Evolutionary conservation across 768 basidiomycete genomes (phyloP).

Genomic region (Leccinum rimulosum): DNA sequence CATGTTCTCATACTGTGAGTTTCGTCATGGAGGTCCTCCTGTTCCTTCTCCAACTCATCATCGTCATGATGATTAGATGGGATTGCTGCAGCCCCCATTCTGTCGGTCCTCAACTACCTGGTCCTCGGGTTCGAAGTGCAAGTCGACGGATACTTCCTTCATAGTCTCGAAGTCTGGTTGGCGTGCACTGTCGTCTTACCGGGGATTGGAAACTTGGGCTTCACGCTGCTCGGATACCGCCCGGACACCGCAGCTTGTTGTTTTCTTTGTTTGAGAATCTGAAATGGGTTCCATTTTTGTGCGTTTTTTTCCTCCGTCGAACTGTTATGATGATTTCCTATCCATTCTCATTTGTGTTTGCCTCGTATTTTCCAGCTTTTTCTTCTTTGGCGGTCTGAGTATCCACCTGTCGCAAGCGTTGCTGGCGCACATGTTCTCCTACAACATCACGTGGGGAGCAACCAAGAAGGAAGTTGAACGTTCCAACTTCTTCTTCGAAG

Average conservation of each 20-base stretch:
- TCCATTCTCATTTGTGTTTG: background rate
- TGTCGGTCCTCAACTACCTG: constrained; percentile 72
- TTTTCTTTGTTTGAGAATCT: constrained; percentile 27
- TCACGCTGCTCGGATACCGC: constrained; percentile 73
- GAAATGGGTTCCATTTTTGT: constrained; percentile 40
- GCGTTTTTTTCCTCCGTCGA: constrained; percentile 4
- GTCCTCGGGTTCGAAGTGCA: constrained; percentile 68
- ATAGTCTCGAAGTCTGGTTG: constrained; percentile 78
- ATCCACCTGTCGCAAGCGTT: constrained; percentile 52
- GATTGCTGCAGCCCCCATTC: constrained; percentile 66
- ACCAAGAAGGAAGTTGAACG: constrained; percentile 82
- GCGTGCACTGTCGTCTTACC: constrained; percentile 76
- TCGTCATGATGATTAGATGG: constrained; percentile 32
- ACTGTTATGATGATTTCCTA: background rate
- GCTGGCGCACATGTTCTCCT: constrained; percentile 55
- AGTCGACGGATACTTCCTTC: constrained; percentile 73
- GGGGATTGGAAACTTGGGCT: constrained; percentile 70
- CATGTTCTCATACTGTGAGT: constrained; percentile 53
- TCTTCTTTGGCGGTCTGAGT: constrained; percentile 57
- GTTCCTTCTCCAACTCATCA: background rate
- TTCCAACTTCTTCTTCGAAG: constrained; percentile 91
- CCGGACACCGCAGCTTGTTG: constrained; percentile 38
- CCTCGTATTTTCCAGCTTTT: constrained; percentile 29
- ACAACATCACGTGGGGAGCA: constrained; percentile 57
- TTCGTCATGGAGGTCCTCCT: background rate